Base-by-base conservation (phyloP, 805 yeast genomes). In the Wickerhamiella spandovensis region DNA sequence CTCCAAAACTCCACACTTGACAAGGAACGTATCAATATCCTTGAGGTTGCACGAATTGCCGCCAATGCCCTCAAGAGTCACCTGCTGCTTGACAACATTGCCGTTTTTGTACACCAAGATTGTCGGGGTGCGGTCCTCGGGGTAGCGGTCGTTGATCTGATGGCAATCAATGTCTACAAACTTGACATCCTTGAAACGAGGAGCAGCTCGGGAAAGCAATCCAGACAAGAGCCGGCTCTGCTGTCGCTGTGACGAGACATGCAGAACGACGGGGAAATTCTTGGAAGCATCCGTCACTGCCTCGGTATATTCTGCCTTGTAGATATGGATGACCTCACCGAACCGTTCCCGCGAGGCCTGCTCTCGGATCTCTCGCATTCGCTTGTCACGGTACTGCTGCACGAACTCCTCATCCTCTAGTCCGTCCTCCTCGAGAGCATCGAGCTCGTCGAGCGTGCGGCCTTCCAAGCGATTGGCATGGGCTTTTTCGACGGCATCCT, bases 131-230 rank as follows among this genome's bases (percentile, higher is more conserved):
- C 86, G 89, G 30, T 75, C 64, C 23, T 85, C 90, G 1, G 98
- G 97, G 64, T 89, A 92, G 61, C 82, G 81, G 61, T 90, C 97
- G 56, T 89, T 83, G 48, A 97, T 95, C 65, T 96, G 79, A 52
- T 78, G 74, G 22, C 85, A 95, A n/a, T 84, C 82, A 46, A 92
- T 92, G 58, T 92, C 96, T 43, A 87, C 90, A 62, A 92, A 84
- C 66, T 92, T 92, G 58, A 90, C 67, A 61, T 92, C 95, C 21
- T 78, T 76, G 63, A 78, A 90, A 59, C 78, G 82, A 1, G 67
- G 61, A 0, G 97, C 92, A 15, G 79, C 63, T 15, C 72, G 66
- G 10, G 62, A 60, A 56, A 84, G 72, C n/a, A 86, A 61, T 2
- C 78, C 74, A 0, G 79, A 67, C 45, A 90, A 68, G 10, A 89